Evolutionary conservation across 2,329 filamentous ascomycete species (phyloP), one percentile per base, ranked within the genome.

Genomic region (Byssochlamys sp.): DNA sequence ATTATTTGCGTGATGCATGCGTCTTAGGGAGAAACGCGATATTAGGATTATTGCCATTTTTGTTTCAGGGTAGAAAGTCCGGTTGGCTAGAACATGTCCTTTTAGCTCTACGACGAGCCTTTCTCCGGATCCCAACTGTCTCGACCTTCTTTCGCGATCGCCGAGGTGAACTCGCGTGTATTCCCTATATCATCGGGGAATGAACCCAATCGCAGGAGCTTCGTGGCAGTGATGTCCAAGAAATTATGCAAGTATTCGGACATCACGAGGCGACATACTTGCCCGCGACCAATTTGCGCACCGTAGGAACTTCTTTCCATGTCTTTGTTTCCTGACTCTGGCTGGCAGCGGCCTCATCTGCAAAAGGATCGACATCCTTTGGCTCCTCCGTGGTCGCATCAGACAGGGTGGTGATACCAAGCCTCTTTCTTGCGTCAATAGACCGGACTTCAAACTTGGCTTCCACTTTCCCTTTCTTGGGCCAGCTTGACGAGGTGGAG

Each of bases 391-490:
- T 65, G 9, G 64, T 60, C 25, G 59, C 51, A 26, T 61, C 53
- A 50, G 69, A 65, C 55, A 71, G 58, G 57, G 69, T 62, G 61
- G 79, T 71, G 73, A 91, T 77, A 3, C 84, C 86, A 57, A 96
- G 82, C 9, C 84, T 85, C 62, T 84, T 87, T 0, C 82, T 82
- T 0, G 75, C 74, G 31, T 81, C 74, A 45, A 81, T 77, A 1
- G 77, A 80, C 52, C 68, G 70, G 25, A 87, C 76, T 69, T 96
- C 91, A 85, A 91, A 96, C 57, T 86, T 80, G 0, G 89, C 89
- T 71, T 99, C 92, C 7, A 95, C 81, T 56, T 84, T 85, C 0
- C 91, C 90, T 4, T 88, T 83, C 61, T 84, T 84, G 0, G 89
- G 85, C 65, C 84, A 84, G 55, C 84, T 80, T 26, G 83, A 84